Base-by-base conservation (phyloP, 345 rosid species). In the Citrus medica region DNA sequence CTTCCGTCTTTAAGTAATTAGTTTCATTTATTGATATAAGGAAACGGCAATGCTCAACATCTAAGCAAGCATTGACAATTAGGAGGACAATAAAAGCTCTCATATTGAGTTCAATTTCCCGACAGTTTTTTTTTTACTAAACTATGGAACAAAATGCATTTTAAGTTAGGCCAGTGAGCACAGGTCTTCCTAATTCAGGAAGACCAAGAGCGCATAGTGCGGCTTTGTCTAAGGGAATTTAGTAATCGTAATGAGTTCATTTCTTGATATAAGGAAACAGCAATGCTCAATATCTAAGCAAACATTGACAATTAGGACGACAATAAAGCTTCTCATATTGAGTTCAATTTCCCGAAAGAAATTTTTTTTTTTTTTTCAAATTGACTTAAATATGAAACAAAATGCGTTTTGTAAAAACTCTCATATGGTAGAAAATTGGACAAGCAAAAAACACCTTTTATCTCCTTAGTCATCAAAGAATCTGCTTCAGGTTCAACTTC, bases 401-500 rank as follows among this genome's bases (percentile, higher is more conserved):
- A 40, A 38, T 40, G 46, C 4, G 28, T 21, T 30, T 48, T 61
- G 13, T 37, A 63, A 13, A 30, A 32, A 53, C 25, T 65, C 46
- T 8, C 42, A 35, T 33, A 33, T 46, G 14, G 40, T 30, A 67
- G 22, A 53, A 46, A 53, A 68, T 21, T 56, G 63, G 35, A 66
- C 10, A 59, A 67, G 64, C 32, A 37, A 64, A 64, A 74, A 14
- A 77, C 69, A 93, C 96, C 87, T 87, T 86, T 89, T 79, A 21
- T 87, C 81, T 73, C 86, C 70, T 80, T 83, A 79, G 72, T 87
- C 70, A 71, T 80, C 51, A 79, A 76, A 77, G 78, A 56, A 87
- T 69, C n/a, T 35, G 73, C 75, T 70, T 80, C 90, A 58, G 84
- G 63, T 77, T 87, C 78, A 61, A 12, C 79, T 84, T 94, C 97